These are phyloP conservation scores for Cardamine resedifolia DNA, from an alignment of 345 rosid species.

Conservation along the genomic window DNA sequence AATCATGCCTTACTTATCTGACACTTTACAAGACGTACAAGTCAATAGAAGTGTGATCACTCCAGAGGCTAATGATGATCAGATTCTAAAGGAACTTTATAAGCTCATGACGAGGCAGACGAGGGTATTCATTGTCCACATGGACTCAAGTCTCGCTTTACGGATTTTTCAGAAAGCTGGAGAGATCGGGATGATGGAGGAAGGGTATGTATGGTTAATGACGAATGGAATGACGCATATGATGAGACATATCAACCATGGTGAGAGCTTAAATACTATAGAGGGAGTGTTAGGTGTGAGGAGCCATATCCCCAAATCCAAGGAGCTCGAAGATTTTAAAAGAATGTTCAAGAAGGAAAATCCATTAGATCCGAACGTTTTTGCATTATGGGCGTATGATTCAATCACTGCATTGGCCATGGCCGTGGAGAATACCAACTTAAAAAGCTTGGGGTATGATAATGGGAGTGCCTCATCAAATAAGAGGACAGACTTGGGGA, in stretches of 20 bases:
- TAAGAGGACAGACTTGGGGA: constrained; percentile 11
- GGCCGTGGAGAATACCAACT: constrained; percentile 35
- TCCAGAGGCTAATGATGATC: constrained; percentile 38
- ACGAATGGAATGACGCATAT: constrained; percentile 28
- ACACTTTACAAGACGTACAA: constrained; percentile 40
- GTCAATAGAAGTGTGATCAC: constrained; percentile 36
- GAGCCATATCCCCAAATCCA: constrained; percentile 19
- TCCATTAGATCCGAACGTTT: background rate
- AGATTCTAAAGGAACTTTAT: constrained; percentile 42
- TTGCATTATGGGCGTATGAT: constrained; percentile 48
- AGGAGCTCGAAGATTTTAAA: background rate
- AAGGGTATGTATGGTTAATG: constrained; percentile 61
- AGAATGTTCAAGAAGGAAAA: background rate
- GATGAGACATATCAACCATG: background rate
- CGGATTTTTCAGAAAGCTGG: constrained; percentile 44
- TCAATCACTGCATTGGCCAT: constrained; percentile 43
- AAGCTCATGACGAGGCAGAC: constrained; percentile 56
- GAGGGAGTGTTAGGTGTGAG: constrained; percentile 40
- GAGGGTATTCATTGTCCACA: constrained; percentile 56
- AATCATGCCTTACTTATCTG: constrained; percentile 39
- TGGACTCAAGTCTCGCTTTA: constrained; percentile 37
- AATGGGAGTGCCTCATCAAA: background rate
- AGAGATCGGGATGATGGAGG: constrained; percentile 56
- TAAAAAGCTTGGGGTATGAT: background rate
- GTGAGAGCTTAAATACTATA: constrained; percentile 12